Conservation (phyloP, 768 basidiomycete genomes). For the Pisolithus sp. region DNA sequence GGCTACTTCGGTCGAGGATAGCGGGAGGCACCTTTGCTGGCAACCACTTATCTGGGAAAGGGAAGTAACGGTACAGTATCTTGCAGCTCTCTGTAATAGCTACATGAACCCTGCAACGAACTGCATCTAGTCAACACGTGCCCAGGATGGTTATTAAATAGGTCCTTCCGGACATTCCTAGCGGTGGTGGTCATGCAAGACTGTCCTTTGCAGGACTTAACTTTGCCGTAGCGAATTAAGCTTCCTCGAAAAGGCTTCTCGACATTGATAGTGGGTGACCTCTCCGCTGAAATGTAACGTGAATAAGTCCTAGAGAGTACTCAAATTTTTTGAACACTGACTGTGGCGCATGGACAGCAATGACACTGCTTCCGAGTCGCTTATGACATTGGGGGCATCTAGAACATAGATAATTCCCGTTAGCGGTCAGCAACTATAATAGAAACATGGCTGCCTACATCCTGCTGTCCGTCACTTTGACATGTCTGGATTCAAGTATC, state of each 20-base stretch:
- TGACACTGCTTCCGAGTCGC: constrained; percentile 85
- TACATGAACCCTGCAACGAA: no score
- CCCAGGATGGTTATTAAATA: no score
- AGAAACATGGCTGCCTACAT: constrained; percentile 55
- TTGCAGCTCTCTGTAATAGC: no score
- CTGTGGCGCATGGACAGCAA: constrained; percentile 89
- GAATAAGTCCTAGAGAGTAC: background rate
- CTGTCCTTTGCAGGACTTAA: background rate
- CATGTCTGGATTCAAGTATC: constrained; percentile 69
- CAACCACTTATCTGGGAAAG: no score
- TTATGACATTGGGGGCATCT: constrained; percentile 98
- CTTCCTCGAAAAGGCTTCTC: constrained; percentile 68
- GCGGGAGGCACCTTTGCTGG: no score
- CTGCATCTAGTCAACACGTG: no score
- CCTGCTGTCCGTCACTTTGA: constrained; percentile 86
- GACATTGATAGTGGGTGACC: constrained; percentile 95
- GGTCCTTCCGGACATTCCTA: no score
- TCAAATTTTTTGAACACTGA: constrained; percentile 29
- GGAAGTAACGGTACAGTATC: no score
- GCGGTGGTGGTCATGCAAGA: background rate
- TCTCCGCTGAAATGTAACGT: constrained; percentile 57
- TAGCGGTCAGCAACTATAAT: background rate
- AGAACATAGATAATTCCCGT: constrained; percentile 3
- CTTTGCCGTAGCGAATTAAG: constrained; percentile 34
- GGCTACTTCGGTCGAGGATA: no score